Percentiles rank a stretch among this genome's conserved stretches.
Conservation (phyloP, 1,284 basidiomycete species). For the Malassezia restricta region DNA sequence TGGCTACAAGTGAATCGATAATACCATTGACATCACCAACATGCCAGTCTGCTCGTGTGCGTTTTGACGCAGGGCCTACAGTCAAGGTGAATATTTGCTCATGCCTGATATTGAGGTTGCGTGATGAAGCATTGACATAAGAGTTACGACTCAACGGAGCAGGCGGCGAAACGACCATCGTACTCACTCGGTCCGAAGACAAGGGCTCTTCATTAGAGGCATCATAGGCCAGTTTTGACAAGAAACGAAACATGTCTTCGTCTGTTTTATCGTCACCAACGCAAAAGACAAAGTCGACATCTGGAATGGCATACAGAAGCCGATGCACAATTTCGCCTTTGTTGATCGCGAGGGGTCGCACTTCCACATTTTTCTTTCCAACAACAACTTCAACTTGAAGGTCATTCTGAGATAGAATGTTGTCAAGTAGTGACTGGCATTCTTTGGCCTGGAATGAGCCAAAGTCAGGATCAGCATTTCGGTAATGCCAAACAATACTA, state of each 20-base stretch:
- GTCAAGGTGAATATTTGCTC: constrained; percentile 35
- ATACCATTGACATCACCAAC: constrained; percentile 30
- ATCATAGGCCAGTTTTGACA: constrained; percentile 20
- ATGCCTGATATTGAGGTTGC: constrained; percentile 13
- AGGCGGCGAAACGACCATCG: constrained; percentile 13
- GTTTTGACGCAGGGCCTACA: constrained; percentile 35
- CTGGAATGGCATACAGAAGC: constrained; percentile 77
- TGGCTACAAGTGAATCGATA: constrained; percentile 33
- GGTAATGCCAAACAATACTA: constrained; percentile 95
- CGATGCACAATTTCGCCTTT: constrained; percentile 97
- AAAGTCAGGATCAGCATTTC: constrained; percentile 85
- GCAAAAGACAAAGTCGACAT: constrained; percentile 89
- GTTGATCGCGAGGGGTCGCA: constrained; percentile 84
- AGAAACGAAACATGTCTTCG: constrained; percentile 43
- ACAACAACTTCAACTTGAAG: constrained; percentile 47
- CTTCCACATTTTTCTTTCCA: constrained; percentile 97
- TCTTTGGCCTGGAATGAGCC: constrained; percentile 59
- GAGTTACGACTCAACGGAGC: constrained; percentile 19
- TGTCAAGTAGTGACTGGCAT: constrained; percentile 89
- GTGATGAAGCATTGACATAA: background rate
- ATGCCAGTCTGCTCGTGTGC: constrained; percentile 43
- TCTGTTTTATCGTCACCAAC: constrained; percentile 90
- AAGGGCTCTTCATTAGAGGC: background rate
- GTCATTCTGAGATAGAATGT: constrained; percentile 50
- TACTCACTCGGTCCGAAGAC: background rate